Percentiles rank a stretch among this genome's conserved stretches.
phyloP scores from a whole-genome alignment of 495 filamentous ascomycete genomes.

The Clohesyomyces aquaticus region DNA sequence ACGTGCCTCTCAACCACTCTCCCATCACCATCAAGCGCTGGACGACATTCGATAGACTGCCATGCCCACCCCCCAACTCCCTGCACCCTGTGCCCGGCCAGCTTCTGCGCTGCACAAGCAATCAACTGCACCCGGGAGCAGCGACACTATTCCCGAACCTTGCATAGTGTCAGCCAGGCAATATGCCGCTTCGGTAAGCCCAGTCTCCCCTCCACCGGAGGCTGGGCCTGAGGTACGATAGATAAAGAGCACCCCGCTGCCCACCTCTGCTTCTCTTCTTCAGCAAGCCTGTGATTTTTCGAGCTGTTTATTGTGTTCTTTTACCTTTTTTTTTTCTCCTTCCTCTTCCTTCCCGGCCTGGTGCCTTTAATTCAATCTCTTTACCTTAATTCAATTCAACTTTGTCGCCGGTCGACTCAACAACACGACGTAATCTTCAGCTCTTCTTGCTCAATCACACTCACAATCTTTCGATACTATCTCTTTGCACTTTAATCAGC shows the following conservation, averaged over 20 bases:
- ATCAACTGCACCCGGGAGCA: conserved; percentile 32
- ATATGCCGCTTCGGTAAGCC: conserved; percentile 40
- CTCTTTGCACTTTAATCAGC: conserved; percentile 33
- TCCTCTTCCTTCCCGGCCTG: conserved; percentile 39
- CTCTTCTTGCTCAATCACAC: conserved; percentile 48
- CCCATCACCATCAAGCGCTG: conserved; percentile 34
- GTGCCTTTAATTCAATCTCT: conserved; percentile 40
- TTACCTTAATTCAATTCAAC: conserved; percentile 37
- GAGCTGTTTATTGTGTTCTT: conserved; percentile 47
- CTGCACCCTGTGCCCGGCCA: conserved; percentile 11
- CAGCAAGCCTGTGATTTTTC: conserved; percentile 50
- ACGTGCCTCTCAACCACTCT: conserved; percentile 33
- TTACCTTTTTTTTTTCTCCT: conserved; percentile 40
- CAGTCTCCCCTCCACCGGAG: background rate
- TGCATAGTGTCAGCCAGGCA: conserved; percentile 14
- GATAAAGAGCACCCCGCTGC: conserved; percentile 31
- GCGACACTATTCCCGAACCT: conserved; percentile 20
- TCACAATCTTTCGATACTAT: conserved; percentile 19
- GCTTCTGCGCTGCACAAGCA: conserved; percentile 37
- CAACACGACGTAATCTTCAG: conserved; percentile 42
- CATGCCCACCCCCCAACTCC: conserved; percentile 8
- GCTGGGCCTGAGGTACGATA: conserved; percentile 23
- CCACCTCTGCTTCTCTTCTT: conserved; percentile 41
- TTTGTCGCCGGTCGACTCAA: conserved; percentile 49
- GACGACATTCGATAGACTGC: conserved; percentile 21